Conservation (phyloP, 1,284 basidiomycete species). For the Rhodotorula sp. region DNA sequence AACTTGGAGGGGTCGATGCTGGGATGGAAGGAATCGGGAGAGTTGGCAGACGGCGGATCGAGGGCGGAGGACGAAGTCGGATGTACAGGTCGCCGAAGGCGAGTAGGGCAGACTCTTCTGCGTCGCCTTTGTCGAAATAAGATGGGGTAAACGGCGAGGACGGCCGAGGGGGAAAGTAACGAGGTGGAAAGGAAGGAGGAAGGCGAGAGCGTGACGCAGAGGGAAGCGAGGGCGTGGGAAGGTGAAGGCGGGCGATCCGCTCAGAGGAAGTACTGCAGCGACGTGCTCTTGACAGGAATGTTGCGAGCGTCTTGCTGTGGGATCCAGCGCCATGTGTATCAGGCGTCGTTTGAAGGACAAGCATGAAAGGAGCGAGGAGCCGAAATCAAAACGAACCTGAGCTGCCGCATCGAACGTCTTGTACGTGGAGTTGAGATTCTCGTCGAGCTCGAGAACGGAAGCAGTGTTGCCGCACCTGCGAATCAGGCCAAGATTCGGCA, state of each 20-base stretch:
- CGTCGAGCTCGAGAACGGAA: conserved; percentile 86
- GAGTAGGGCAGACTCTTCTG: background rate
- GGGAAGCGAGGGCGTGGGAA: no score
- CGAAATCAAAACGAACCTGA: conserved; percentile 29
- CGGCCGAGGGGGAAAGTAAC: background rate
- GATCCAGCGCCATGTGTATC: background rate
- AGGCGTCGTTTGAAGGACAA: no score
- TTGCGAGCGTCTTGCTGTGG: conserved; percentile 34
- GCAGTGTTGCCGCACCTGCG: conserved; percentile 88
- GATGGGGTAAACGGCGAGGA: background rate
- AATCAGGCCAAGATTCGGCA: background rate
- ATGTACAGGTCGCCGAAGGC: no score
- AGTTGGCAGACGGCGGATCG: no score
- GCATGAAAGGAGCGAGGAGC: background rate
- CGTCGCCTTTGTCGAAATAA: no score
- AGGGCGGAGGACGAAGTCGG: no score
- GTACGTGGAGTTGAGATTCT: conserved; percentile 84
- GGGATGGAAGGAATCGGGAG: no score
- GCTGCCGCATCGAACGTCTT: conserved; percentile 78
- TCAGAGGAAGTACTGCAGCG: conserved; percentile 43
- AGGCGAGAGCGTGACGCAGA: no score
- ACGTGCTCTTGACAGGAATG: conserved; percentile 43
- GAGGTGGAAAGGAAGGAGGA: background rate
- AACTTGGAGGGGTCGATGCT: no score
- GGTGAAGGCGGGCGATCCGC: no score